phyloP scores from a whole-genome alignment of 352 stramenopile species.

The Globisporangium alternatum region DNA sequence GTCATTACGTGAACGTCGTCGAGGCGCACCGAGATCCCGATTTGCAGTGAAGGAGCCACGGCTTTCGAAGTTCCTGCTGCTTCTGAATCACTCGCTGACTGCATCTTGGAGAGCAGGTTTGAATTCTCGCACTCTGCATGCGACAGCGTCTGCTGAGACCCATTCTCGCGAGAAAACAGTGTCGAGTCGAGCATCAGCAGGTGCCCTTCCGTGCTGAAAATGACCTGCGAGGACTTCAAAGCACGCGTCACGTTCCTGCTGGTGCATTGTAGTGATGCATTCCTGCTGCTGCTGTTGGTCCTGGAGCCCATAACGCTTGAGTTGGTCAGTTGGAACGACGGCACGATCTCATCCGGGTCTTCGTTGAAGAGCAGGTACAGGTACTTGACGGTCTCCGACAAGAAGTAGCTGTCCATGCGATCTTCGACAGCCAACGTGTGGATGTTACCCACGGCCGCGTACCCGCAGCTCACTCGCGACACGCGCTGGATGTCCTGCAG shows the following conservation, averaged over 20 bases:
- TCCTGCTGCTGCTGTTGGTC: slow-evolving; percentile 1
- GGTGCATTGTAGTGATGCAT: background rate
- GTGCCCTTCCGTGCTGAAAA: slow-evolving; percentile 86
- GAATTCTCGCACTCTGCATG: slow-evolving; percentile 49
- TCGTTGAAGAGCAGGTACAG: slow-evolving; percentile 98
- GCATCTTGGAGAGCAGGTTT: slow-evolving; percentile 27
- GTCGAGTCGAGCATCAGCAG: slow-evolving; percentile 59
- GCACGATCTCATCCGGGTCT: slow-evolving; percentile 68
- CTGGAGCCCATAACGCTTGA: slow-evolving; percentile 3
- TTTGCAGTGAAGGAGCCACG: slow-evolving; percentile 23
- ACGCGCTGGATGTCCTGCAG: slow-evolving; percentile 87
- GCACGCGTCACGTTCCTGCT: slow-evolving; percentile 19
- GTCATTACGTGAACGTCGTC: slow-evolving; percentile 65
- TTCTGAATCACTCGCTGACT: background rate
- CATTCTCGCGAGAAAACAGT: slow-evolving; percentile 38
- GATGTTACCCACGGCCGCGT: slow-evolving; percentile 90
- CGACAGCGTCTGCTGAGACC: slow-evolving; percentile 5
- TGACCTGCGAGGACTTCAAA: slow-evolving; percentile 64
- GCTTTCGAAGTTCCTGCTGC: background rate
- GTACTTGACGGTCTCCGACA: slow-evolving; percentile 99
- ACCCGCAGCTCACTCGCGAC: slow-evolving; percentile 89
- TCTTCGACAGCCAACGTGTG: slow-evolving; percentile 89
- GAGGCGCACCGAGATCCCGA: slow-evolving; percentile 60
- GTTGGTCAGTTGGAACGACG: slow-evolving; percentile 24
- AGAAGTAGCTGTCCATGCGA: slow-evolving; percentile 99